Evolutionary conservation across 768 basidiomycete species (phyloP), one percentile per base, ranked within the genome.

Genomic region (Suillus subalutaceus): DNA sequence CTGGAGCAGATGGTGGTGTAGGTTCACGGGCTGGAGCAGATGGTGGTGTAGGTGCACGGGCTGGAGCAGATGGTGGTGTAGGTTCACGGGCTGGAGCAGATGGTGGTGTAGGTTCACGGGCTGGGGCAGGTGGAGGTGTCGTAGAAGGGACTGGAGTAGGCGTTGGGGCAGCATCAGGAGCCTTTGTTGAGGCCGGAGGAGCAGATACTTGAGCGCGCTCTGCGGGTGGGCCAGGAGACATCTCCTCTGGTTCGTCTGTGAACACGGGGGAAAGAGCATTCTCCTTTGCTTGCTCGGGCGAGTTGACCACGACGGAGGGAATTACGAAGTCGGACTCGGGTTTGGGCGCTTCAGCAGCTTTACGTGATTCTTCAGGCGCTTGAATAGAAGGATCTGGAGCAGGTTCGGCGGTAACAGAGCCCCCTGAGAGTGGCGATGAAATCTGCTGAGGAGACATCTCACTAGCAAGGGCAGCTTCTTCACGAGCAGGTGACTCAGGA

Each of bases 401-500:
- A 48, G 69, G 52, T 26, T 66, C 70, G 13, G 62, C 68, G 30
- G 72, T 68, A 16, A 69, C 70, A 43, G 76, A 71, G 48, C 73
- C 68, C 16, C 78, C 79, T 43, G 77, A 73, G 37, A 85, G 78
- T 32, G 85, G 84, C 30, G 87, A 85, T 37, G 79, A 80, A 0
- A 76, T 82, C 44, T 75, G 75, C 18, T 20, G 44, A 26, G 72
- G 69, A 20, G 65, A 66, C 9, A 72, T 69, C 38, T 78, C 79
- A 10, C 77, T 72, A 16, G 76, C 75, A 38, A 79, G 67, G 4
- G 79, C 83, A 16, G 81, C 85, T 10, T 80, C 83, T 70, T 89
- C 88, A 32, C 88, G 83, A 9, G 82, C 83, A 37, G 90, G 89
- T 3, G 88, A 90, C 72, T 92, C 91, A 1, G 86, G 81, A 65